Base-by-base conservation (phyloP, 148 eudicot genomes). In the Amaranthus palmeri region DNA sequence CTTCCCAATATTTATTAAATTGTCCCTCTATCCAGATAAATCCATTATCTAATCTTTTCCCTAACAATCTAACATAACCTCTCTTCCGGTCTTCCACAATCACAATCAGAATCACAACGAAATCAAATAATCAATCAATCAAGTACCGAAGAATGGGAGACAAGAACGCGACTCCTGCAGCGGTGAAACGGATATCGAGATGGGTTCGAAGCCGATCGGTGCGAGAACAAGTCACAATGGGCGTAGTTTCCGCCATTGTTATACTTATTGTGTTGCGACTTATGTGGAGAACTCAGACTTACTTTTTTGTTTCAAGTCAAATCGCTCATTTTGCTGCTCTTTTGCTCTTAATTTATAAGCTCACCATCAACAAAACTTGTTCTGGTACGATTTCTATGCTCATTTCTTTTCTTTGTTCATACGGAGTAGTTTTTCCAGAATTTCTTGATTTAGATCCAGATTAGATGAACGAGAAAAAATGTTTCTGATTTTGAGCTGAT, bases 331-430 rank as follows among this genome's bases (percentile, higher is more conserved):
- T 82, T 63, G 78, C 74, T 43, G 97, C 92, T 25, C 78, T 92
- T 60, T 9, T 88, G 13, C 74, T 92, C 65, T 70, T 92, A 68
- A 82, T 86, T 70, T 89, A 85, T 79, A 92, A 89, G 76, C 96
- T 92, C 79, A 68, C 82, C 72, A 81, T 86, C 15, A 79, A 83
- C 15, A 86, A 86, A 71, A 89, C 85, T 65, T 92, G 97, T 70
- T 84, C 97, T 0, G 97, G 96, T 91, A 80, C 36, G 36, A 25
- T 25, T 25, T 25, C 36, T 25, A 25, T 25, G 36, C 5, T 4
- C 6, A 0, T 6, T 36, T 9, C 18, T 43, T 11, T 25, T 14
- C 0, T 55, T 25, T 25, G 36, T 25, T 25, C 36, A 25, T 25
- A 2, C 36, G 36, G 36, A 25, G 36, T 25, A 25, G 36, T 25